These are phyloP conservation scores for Pseudozyma pruni DNA, from an alignment of 1,284 basidiomycete genomes.

Conservation along the genomic window DNA sequence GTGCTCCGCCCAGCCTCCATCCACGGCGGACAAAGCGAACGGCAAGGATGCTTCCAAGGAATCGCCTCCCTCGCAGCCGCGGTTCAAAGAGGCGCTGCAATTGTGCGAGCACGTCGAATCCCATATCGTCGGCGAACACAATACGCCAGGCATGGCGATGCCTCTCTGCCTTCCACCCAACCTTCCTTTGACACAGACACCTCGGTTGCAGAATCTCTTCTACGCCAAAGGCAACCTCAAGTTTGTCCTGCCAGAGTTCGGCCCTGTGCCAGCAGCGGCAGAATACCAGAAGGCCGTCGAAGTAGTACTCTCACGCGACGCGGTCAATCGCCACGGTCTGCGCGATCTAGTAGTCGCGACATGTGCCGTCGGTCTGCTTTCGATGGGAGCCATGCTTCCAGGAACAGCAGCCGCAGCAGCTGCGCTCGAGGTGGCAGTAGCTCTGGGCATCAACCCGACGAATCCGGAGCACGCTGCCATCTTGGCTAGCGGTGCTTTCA, in stretches of 20 bases:
- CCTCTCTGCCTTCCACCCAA: conserved; percentile 44
- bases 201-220: conserved; percentile 70
- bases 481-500: conserved; percentile 49
- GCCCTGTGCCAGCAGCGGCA: conserved; percentile 52
- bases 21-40: background rate
- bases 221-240: conserved; percentile 70
- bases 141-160: conserved; percentile 8
- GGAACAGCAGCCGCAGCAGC: conserved; percentile 45
- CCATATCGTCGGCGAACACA: conserved; percentile 47
- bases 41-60: background rate
- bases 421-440: conserved; percentile 46
- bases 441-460: conserved; percentile 53
- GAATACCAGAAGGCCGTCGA: conserved; percentile 70
- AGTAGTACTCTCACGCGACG: conserved; percentile 52
- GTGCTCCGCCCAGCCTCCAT: conserved; percentile 60
- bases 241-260: conserved; percentile 57
- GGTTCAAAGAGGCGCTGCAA: conserved; percentile 67
- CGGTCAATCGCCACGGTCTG: conserved; percentile 37
- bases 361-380: conserved; percentile 58
- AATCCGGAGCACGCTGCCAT: conserved; percentile 44
- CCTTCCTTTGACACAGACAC: conserved; percentile 68
- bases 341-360: conserved; percentile 62
- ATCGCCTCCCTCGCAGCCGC: conserved; percentile 39
- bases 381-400: conserved; percentile 56
- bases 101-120: conserved; percentile 68